Percentiles rank a stretch among this genome's conserved stretches.
phyloP scores from a whole-genome alignment of 441 rosid species.

The Isatis lusitanica region DNA sequence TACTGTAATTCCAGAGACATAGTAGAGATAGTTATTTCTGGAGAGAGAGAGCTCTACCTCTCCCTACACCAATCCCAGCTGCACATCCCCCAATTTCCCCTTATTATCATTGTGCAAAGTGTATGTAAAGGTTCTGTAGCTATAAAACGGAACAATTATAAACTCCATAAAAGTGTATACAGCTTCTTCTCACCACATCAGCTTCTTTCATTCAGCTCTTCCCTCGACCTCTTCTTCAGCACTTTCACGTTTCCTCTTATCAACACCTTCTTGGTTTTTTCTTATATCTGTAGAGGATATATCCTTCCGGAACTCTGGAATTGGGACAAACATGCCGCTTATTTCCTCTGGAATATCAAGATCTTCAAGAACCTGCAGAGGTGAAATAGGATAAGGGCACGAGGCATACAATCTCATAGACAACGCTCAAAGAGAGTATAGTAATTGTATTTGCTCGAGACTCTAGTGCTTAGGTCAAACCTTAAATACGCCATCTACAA shows the following conservation, averaged over 20 bases:
- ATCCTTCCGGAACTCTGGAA: conserved; percentile 71
- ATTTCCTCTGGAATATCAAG: conserved; percentile 67
- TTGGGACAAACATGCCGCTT: conserved; percentile 62
- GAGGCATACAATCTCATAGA: background rate
- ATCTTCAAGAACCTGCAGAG: conserved; percentile 74
- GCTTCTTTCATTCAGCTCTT: background rate
- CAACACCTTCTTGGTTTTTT: conserved; percentile 21
- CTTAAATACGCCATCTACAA: conserved; percentile 78
- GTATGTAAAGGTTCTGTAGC: background rate
- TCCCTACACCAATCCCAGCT: background rate
- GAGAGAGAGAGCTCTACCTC: background rate
- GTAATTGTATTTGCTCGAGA: background rate
- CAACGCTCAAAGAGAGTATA: background rate
- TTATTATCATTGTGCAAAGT: background rate
- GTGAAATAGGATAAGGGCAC: background rate
- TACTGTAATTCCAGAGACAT: background rate
- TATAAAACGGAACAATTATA: background rate
- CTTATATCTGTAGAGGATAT: conserved; percentile 78
- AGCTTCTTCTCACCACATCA: background rate
- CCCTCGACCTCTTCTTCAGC: background rate
- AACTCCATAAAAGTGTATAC: background rate
- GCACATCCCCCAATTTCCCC: background rate
- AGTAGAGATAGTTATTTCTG: background rate
- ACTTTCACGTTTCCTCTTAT: conserved; percentile 3
- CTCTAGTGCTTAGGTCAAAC: conserved; percentile 34